phyloP scores from a whole-genome alignment of 768 basidiomycete genomes.

The Rhodotorula paludigena region DNA sequence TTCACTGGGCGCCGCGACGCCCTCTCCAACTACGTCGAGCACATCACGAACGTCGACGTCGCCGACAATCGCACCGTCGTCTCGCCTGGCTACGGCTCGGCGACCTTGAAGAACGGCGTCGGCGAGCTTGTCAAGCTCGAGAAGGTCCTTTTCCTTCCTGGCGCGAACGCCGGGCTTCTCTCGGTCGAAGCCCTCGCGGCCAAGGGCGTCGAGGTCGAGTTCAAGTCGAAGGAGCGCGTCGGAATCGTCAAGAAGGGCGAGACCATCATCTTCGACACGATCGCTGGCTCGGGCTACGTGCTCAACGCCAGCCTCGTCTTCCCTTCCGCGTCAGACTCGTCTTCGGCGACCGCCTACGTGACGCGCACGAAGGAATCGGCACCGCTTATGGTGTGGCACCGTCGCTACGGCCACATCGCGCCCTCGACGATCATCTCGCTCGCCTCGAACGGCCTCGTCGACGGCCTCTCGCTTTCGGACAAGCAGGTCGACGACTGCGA shows the following conservation, averaged over 20 bases:
- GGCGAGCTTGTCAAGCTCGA: neutral
- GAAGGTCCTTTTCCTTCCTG: conserved; percentile 6
- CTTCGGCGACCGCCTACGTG: neutral
- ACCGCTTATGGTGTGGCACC: conserved; percentile 1
- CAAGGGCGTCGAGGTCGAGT: neutral
- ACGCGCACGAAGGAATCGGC: neutral
- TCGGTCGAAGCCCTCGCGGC: neutral
- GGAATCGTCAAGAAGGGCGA: neutral
- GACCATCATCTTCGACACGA: neutral
- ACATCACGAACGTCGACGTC: neutral
- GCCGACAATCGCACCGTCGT: neutral
- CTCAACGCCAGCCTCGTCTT: neutral
- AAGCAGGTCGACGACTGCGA: conserved; percentile 1
- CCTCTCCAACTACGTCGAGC: neutral
- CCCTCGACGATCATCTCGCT: conserved; percentile 1
- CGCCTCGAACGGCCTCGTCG: neutral
- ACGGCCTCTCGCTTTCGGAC: neutral
- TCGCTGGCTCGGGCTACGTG: neutral
- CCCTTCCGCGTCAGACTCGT: neutral
- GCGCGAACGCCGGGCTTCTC: conserved; percentile 3
- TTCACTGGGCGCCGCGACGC: conserved; percentile 2
- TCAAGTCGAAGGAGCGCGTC: neutral
- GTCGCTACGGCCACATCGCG: conserved; percentile 4
- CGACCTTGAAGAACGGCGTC: neutral
- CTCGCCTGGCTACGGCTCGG: neutral